Evolutionary conservation across 805 yeast genomes (phyloP), one percentile per base, ranked within the genome.

Genomic region (Ogataea pignaliae): DNA sequence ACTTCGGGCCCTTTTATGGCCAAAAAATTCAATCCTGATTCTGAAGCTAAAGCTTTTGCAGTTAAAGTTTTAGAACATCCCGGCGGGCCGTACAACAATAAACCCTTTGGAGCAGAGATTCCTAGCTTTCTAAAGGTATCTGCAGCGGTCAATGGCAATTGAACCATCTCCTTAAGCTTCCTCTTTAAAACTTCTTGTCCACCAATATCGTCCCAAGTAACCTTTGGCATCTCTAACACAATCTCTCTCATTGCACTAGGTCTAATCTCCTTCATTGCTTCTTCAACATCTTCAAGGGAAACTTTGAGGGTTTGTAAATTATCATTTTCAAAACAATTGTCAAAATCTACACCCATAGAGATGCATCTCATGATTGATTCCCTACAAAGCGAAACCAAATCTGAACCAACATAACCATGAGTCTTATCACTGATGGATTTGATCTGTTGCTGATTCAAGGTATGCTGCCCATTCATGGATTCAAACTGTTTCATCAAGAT

Each of bases 241-340:
- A 91, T 87, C 62, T 93, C 99, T 46, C 96, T 76, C 99, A 93
- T 93, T 2, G 98, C 98, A 47, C 96, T 85, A 2, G 99, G 98
- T 40, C 95, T 73, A 2, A 93, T 80, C n/a, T 86, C 90, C 1
- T 79, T 65, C 60, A 89, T 64, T 0, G 97, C 90, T 17, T 63
- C 64, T 39, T 81, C 81, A n/a, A 91, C 71, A 56, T 91, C 96
- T 1, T 60, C 62, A 10, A 69, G 45, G 1, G 65, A 57, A 3
- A 88, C 78, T 43, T 68, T 73, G 50, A 84, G 66, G 1, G 71
- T 61, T 1, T 47, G 47, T 4, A 38, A 14, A 13, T 36, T 15
- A 1, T 40, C 34, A n/a, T 40, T 43, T 5, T 45, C 44, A 2
- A 39, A 44, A 5, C 36, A 37, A 30, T 33, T n/a, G n/a, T 13